Evolutionary conservation across 2,329 filamentous ascomycete species (phyloP), one percentile per base, ranked within the genome.

Genomic region (Alternaria ventricosa): DNA sequence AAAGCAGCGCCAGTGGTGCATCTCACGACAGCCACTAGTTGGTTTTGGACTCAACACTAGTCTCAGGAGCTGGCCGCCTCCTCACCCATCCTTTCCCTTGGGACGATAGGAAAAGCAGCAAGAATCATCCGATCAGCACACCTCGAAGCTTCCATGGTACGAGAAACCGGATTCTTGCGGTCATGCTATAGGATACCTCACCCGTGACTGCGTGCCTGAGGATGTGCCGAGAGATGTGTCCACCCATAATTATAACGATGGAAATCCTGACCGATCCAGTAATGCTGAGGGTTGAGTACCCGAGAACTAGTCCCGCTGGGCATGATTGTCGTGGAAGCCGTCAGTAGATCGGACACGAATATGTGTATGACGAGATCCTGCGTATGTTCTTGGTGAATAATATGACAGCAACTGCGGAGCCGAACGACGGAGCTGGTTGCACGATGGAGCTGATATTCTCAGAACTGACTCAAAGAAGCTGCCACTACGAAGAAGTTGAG

Each of bases 291-390:
- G 47, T 43, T 58, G 30, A 46, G 33, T 44, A 50, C 30, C 58
- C 46, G 47, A 51, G n/a, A 6, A 22, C 50, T 57, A 47, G 60
- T 43, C 36, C 20, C 44, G 30, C 49, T 56, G n/a, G 45, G 55
- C 56, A 22, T 20, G 28, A 25, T 56, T 57, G 60, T 47, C 45
- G 56, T 51, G n/a, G 51, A 55, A 55, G 51, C 56, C 41, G 51
- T 46, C 49, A 47, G n/a, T 67, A 43, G 46, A 63, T 64, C 53
- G 58, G 61, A 43, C 50, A 65, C 61, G 60, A 64, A 57, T 45
- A 69, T 20, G 62, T 58, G 65, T 65, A 65, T 67, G 62, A 67
- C 65, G 54, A 71, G 64, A 68, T 69, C 50, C 58, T 63, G 63
- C 63, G 59, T 47, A 63, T 56, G 58, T 23, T 50, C 33, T 62